Evolutionary conservation across 306 rosid species (phyloP).

Genomic region (Lotus japonicus): DNA sequence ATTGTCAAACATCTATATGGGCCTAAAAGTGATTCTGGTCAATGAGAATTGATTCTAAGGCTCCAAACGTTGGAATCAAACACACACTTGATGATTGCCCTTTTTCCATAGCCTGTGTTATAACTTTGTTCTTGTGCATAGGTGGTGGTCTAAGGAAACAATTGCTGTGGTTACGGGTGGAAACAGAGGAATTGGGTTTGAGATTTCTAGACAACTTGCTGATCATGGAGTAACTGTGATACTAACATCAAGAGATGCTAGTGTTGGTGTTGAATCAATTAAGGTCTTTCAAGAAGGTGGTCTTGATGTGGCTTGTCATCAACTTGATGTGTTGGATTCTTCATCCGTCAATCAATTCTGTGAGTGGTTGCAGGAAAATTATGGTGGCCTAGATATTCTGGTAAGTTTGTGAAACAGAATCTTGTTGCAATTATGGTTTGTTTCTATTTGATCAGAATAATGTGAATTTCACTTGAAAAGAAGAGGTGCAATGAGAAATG

Average conservation of each 20-base stretch:
- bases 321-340: constrained; percentile 71
- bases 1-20: too few species aligned
- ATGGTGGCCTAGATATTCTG: constrained; percentile 83
- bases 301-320: constrained; percentile 56
- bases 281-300: constrained; percentile 89
- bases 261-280: constrained; percentile 76
- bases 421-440: not conserved
- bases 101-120: not conserved
- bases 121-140: constrained; percentile 4
- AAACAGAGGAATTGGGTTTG: constrained; percentile 92
- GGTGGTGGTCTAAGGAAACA: constrained; percentile 96
- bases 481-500: not conserved
- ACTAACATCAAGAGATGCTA: constrained; percentile 70
- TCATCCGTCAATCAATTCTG: constrained; percentile 45
- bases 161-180: constrained; percentile 86
- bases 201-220: constrained; percentile 73
- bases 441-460: not conserved
- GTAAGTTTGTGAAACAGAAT: constrained; percentile 27
- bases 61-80: not conserved
- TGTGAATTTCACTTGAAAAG: not conserved
- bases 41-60: too few species aligned
- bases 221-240: constrained; percentile 73
- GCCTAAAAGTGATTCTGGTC: too few species aligned
- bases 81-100: not conserved
- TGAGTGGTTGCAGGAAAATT: constrained; percentile 61